Evolutionary conservation across 495 filamentous ascomycete genomes (phyloP).

Genomic region (Penicillium lagena): DNA sequence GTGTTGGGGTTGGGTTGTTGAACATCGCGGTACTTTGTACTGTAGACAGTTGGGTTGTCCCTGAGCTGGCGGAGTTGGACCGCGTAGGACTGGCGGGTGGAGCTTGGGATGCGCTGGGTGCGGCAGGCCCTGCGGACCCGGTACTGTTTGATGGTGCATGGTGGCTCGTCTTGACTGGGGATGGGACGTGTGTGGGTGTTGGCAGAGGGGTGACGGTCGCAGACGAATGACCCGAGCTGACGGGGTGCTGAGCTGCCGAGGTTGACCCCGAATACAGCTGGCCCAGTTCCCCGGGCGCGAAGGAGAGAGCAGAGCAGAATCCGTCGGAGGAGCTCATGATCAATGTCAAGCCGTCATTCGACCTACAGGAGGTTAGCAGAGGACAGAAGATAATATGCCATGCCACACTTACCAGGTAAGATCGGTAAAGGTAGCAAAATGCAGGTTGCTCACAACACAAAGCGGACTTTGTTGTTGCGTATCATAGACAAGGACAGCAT

Average conservation of each 20-base stretch:
- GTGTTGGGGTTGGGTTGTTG: conserved; percentile 72
- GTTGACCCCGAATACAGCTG: conserved; percentile 68
- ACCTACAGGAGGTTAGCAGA: conserved; percentile 52
- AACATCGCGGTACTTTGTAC: conserved; percentile 37
- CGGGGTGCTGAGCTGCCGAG: conserved; percentile 41
- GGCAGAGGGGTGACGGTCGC: conserved; percentile 57
- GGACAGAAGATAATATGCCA: neutral
- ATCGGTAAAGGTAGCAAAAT: conserved; percentile 96
- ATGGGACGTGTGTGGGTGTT: conserved; percentile 59
- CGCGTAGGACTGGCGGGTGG: conserved; percentile 71
- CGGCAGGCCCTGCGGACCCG: conserved; percentile 10
- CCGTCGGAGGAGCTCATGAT: conserved; percentile 97
- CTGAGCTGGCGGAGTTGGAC: conserved; percentile 82
- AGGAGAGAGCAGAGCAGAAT: conserved; percentile 89
- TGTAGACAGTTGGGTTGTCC: conserved; percentile 53
- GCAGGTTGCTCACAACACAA: conserved; percentile 89
- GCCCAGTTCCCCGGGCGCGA: conserved; percentile 81
- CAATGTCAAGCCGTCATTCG: conserved; percentile 82
- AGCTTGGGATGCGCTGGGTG: conserved; percentile 32
- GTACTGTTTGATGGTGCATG: conserved; percentile 33
- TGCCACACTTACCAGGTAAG: conserved; percentile 69
- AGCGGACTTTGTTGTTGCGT: conserved; percentile 94
- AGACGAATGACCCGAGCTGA: conserved; percentile 37
- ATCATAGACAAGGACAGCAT: conserved; percentile 93
- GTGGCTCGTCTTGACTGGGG: conserved; percentile 41